Conservation (phyloP, 257 asterid species). For the Rubia yunnanensis region DNA sequence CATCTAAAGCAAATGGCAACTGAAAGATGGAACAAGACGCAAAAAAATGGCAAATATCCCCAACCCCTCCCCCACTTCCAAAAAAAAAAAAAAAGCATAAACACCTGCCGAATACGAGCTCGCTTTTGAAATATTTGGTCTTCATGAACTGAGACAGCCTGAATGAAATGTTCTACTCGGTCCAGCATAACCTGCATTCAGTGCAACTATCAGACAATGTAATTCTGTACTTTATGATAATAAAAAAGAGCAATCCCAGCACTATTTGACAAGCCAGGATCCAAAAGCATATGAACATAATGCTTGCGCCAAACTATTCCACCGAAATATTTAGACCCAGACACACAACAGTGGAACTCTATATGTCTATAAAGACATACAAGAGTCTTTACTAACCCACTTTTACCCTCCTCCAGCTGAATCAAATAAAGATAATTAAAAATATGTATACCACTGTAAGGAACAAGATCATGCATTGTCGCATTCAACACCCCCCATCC, state of each 20-base stretch:
- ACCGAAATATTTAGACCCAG: no score
- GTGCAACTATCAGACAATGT: slow-evolving; percentile 2
- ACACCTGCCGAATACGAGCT: slow-evolving; percentile 77
- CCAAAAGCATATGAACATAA: background rate
- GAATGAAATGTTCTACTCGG: slow-evolving; percentile 80
- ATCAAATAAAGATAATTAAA: no score
- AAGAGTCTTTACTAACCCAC: no score
- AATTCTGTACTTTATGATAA: background rate
- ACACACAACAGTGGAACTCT: no score
- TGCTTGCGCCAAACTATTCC: background rate
- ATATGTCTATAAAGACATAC: no score
- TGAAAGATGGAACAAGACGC: background rate
- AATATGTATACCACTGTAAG: no score
- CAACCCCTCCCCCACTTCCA: background rate
- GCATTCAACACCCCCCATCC: background rate
- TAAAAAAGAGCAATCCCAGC: background rate
- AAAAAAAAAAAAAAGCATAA: slow-evolving; percentile 1
- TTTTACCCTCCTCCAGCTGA: no score
- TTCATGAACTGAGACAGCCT: slow-evolving; percentile 77
- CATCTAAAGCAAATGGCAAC: background rate
- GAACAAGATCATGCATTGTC: background rate
- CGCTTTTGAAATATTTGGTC: slow-evolving; percentile 85
- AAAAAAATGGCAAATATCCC: no score
- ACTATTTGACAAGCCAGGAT: background rate
- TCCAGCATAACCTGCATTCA: slow-evolving; percentile 62